phyloP scores from a whole-genome alignment of 805 yeast species.

The Metschnikowia matae region DNA sequence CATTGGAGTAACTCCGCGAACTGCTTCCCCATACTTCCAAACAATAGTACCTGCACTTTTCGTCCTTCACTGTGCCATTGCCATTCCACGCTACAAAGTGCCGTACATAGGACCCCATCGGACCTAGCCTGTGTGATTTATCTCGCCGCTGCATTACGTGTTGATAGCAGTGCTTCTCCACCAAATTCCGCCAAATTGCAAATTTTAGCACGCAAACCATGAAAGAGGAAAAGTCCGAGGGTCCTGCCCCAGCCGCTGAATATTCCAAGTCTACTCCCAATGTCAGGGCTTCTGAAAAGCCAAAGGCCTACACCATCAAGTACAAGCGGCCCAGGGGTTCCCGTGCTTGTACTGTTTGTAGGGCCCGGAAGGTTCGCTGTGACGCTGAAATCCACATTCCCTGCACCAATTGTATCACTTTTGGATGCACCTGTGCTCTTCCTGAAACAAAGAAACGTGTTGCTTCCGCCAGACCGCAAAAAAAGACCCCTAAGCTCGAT shows the following conservation, averaged over 20 bases:
- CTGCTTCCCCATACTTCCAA: slow-evolving; percentile 1
- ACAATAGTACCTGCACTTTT: neutral
- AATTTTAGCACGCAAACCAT: neutral
- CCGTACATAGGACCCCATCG: neutral
- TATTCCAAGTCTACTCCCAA: neutral
- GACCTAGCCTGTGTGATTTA: neutral
- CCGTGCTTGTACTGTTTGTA: slow-evolving; percentile 74
- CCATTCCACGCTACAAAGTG: neutral
- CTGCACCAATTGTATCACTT: slow-evolving; percentile 64
- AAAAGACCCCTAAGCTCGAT: slow-evolving; percentile 4
- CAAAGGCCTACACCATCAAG: slow-evolving; percentile 43
- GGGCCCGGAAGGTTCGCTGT: slow-evolving; percentile 76
- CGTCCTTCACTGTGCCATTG: neutral
- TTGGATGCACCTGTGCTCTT: slow-evolving; percentile 65
- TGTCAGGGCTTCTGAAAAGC: slow-evolving; percentile 21
- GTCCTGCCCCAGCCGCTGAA: neutral
- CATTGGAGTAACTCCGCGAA: slow-evolving; percentile 3
- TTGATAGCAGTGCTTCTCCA: neutral
- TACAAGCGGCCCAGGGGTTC: slow-evolving; percentile 59
- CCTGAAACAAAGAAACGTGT: slow-evolving; percentile 55
- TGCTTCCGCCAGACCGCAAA: slow-evolving; percentile 11
- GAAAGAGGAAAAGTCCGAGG: slow-evolving; percentile 4
- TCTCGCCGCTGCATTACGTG: neutral
- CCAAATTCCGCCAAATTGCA: neutral
- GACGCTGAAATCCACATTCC: slow-evolving; percentile 56